phyloP scores from a whole-genome alignment of 208 protist genomes.

The Trypanosoma platydactyli region DNA sequence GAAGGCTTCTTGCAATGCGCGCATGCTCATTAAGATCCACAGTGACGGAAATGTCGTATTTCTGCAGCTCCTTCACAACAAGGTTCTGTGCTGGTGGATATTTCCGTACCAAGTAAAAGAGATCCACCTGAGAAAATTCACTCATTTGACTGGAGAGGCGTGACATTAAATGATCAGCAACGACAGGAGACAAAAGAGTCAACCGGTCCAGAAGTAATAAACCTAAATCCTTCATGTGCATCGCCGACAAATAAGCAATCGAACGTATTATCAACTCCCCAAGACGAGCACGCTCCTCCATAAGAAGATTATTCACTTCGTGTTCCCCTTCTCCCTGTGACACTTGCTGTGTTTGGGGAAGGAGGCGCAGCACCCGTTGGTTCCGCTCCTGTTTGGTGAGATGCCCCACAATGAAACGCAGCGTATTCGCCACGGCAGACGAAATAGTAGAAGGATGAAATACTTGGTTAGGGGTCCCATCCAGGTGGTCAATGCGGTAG shows the following conservation, averaged over 20 bases:
- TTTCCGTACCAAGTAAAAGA: slow-evolving; percentile 54
- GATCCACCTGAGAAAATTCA: slow-evolving; percentile 49
- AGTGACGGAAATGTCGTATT: slow-evolving; percentile 45
- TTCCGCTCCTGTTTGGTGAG: slow-evolving; percentile 24
- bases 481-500: slow-evolving; percentile 12
- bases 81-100: slow-evolving; percentile 42
- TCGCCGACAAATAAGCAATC: slow-evolving; percentile 28
- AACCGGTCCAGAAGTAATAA: slow-evolving; percentile 51
- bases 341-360: not conserved
- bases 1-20: slow-evolving; percentile 45
- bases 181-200: slow-evolving; percentile 38
- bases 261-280: slow-evolving; percentile 31
- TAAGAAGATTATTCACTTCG: not conserved
- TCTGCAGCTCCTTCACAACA: slow-evolving; percentile 41
- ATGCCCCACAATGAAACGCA: slow-evolving; percentile 23
- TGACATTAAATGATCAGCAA: slow-evolving; percentile 34
- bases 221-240: slow-evolving; percentile 48
- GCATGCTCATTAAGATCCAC: slow-evolving; percentile 71
- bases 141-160: slow-evolving; percentile 34
- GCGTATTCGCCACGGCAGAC: slow-evolving; percentile 20
- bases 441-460: slow-evolving; percentile 29
- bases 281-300: slow-evolving; percentile 8
- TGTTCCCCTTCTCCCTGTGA: slow-evolving; percentile 2
- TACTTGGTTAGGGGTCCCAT: not conserved
- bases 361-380: slow-evolving; percentile 10